Evolutionary conservation across 768 basidiomycete species (phyloP).

Genomic region (Sistotremastrum niveocremeum): DNA sequence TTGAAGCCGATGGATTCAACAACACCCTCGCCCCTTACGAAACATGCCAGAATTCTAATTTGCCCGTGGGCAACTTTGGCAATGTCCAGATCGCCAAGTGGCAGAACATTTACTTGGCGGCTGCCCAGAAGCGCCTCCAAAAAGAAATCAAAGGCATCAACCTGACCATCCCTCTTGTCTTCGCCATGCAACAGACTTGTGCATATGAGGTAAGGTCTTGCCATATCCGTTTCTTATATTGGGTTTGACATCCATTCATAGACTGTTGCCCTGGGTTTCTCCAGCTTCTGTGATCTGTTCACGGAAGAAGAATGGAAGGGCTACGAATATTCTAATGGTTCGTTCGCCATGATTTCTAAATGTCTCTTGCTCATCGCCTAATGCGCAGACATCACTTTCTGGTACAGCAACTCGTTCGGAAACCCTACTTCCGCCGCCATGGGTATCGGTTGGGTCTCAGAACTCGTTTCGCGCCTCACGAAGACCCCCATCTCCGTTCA

Average conservation of each 20-base stretch:
- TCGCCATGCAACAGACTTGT: slow-evolving; percentile 69
- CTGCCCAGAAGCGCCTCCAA: slow-evolving; percentile 49
- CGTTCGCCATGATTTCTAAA: background rate
- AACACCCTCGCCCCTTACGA: slow-evolving; percentile 79
- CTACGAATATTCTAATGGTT: slow-evolving; percentile 46
- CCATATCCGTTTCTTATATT: background rate
- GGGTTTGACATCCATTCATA: slow-evolving; percentile 15
- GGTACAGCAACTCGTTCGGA: slow-evolving; percentile 68
- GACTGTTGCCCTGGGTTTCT: slow-evolving; percentile 88
- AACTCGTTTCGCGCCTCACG: slow-evolving; percentile 71
- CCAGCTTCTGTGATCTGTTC: slow-evolving; percentile 83
- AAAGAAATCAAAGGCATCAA: slow-evolving; percentile 45
- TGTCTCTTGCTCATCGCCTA: background rate
- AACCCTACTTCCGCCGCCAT: slow-evolving; percentile 65
- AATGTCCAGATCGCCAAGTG: slow-evolving; percentile 46
- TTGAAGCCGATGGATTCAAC: slow-evolving; percentile 57
- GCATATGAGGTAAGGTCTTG: slow-evolving; percentile 54
- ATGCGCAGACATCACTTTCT: slow-evolving; percentile 8
- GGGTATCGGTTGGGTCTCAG: slow-evolving; percentile 72
- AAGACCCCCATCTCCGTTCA: slow-evolving; percentile 54
- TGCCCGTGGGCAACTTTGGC: slow-evolving; percentile 42
- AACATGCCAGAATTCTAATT: slow-evolving; percentile 57
- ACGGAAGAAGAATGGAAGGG: slow-evolving; percentile 89
- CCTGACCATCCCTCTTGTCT: slow-evolving; percentile 55
- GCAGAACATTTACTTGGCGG: slow-evolving; percentile 56